Percentiles rank a stretch among this genome's conserved stretches.
These are phyloP conservation scores for Lachnellula occidentalis DNA, from an alignment of 2,329 filamentous ascomycete species.

Conservation along the genomic window DNA sequence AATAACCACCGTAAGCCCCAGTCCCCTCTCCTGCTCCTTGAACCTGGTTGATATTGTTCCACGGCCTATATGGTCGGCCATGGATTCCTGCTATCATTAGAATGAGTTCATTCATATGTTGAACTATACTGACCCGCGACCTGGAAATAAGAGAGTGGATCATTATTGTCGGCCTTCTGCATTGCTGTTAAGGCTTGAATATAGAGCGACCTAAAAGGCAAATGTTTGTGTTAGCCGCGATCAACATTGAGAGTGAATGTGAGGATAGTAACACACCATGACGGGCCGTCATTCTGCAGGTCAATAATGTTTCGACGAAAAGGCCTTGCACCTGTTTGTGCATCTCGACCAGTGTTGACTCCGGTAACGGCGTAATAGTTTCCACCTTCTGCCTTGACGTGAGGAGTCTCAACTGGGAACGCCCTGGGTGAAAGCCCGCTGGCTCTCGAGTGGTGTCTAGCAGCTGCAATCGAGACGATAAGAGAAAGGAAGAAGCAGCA, in stretches of 20 bases:
- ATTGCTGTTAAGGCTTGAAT: slow-evolving; percentile 17
- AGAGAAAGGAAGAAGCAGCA: not conserved
- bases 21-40: not conserved
- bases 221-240: not conserved
- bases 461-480: not conserved
- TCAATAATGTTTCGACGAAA: slow-evolving; percentile 10
- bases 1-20: slow-evolving; percentile 22
- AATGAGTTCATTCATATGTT: not conserved
- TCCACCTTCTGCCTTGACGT: too few relatives aligned
- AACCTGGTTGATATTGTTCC: slow-evolving; percentile 19
- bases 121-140: slow-evolving; percentile 12
- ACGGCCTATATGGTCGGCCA: slow-evolving; percentile 22
- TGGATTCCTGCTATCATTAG: slow-evolving; percentile 14
- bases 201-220: slow-evolving; percentile 12
- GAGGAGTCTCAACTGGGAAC: too few relatives aligned
- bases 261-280: slow-evolving; percentile 2
- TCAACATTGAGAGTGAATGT: not conserved
- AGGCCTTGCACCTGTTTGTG: slow-evolving; percentile 4
- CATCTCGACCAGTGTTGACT: slow-evolving; percentile 9
- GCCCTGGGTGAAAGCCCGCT: too few relatives aligned
- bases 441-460: not conserved
- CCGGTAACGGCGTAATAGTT: slow-evolving; percentile 7
- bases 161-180: slow-evolving; percentile 7
- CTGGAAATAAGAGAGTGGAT: slow-evolving; percentile 16
- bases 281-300: slow-evolving; percentile 7